Evolutionary conservation across 2,329 filamentous ascomycete species (phyloP).

Genomic region (Exophiala sp.): DNA sequence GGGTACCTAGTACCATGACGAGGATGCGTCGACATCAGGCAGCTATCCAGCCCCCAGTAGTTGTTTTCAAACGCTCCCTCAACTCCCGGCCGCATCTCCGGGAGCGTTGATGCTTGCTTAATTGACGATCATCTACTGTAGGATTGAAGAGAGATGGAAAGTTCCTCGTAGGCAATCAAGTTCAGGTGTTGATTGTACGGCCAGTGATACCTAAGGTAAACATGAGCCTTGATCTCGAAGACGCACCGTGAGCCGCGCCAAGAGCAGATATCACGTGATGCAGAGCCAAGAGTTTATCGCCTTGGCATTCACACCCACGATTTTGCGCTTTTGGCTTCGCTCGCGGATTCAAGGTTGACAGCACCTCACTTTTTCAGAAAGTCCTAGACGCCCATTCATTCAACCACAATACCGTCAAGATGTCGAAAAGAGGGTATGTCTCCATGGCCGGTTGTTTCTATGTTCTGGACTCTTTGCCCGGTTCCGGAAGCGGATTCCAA

Average conservation of each 20-base stretch:
- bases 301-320: constrained; percentile 3
- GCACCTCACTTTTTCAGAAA: constrained; percentile 4
- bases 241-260: neutral
- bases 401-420: constrained; percentile 18
- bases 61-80: too few relatives aligned
- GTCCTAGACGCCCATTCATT: neutral
- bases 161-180: too few relatives aligned
- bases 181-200: too few relatives aligned
- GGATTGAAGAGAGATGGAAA: too few relatives aligned
- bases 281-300: constrained; percentile 1
- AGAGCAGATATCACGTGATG: neutral
- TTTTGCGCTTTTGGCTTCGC: constrained; percentile 5
- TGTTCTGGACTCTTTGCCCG: neutral
- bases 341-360: neutral
- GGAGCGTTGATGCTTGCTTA: too few relatives aligned
- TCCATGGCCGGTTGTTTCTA: neutral
- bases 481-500: neutral
- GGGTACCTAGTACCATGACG: too few relatives aligned
- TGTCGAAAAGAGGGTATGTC: constrained; percentile 28
- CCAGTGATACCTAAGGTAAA: too few relatives aligned
- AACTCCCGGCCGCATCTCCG: too few relatives aligned
- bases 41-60: too few relatives aligned
- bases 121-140: too few relatives aligned
- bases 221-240: too few relatives aligned
- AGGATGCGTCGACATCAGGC: too few relatives aligned